Conservation (phyloP, 805 yeast species). For the Yarrowia porcina region DNA sequence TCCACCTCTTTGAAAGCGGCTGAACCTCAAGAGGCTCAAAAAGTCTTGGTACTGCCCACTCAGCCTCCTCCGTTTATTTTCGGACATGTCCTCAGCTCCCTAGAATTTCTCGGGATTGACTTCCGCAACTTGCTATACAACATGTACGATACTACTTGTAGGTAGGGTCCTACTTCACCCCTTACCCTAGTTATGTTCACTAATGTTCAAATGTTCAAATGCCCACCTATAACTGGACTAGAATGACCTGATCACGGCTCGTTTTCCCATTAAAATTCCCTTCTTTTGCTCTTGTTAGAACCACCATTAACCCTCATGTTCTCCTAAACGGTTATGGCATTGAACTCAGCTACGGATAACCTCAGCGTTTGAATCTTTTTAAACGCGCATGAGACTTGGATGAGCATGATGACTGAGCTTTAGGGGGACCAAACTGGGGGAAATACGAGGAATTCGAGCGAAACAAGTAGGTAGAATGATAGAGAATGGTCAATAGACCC, state of each 20-base stretch:
- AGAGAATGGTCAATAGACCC: too few relatives aligned
- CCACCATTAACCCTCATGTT: background rate
- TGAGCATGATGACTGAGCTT: too few relatives aligned
- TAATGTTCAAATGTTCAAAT: too few relatives aligned
- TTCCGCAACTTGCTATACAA: background rate
- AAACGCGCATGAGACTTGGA: constrained; percentile 23
- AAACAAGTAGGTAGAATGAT: too few relatives aligned
- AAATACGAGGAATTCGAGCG: too few relatives aligned
- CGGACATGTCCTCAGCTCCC: background rate
- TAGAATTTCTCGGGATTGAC: background rate
- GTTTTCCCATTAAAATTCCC: too few relatives aligned
- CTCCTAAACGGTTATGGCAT: background rate
- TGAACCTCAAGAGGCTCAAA: background rate
- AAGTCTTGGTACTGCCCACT: background rate
- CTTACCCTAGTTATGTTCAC: too few relatives aligned
- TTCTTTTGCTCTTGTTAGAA: background rate
- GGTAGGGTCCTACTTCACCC: too few relatives aligned
- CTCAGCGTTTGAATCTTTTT: background rate
- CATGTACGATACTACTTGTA: too few relatives aligned
- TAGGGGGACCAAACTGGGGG: too few relatives aligned
- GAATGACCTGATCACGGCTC: background rate
- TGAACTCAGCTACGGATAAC: background rate
- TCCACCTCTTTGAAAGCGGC: background rate
- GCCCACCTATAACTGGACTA: too few relatives aligned
- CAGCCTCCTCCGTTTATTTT: background rate